Conservation (phyloP, 2,329 filamentous ascomycete species). For the Penicillium corylophilum region DNA sequence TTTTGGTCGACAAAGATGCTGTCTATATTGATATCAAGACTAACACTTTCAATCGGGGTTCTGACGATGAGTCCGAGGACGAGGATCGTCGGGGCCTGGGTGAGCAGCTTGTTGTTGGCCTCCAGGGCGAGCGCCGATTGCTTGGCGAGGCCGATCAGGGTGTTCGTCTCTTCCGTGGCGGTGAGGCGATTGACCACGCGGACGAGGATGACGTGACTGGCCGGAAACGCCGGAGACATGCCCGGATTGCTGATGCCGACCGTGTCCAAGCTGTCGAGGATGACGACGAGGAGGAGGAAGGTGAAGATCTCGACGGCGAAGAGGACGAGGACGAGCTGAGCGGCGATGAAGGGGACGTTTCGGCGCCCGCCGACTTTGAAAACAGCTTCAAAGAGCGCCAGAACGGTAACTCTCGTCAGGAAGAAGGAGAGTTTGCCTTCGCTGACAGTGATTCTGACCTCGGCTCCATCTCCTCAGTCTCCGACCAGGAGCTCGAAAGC, state of each 20-base stretch:
- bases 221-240: slow-evolving; percentile 54
- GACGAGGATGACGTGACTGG: slow-evolving; percentile 59
- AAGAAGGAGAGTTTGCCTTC: slow-evolving; percentile 76
- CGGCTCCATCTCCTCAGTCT: slow-evolving; percentile 73
- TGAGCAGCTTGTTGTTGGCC: slow-evolving; percentile 87
- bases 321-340: slow-evolving; percentile 33
- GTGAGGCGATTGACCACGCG: slow-evolving; percentile 61
- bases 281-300: slow-evolving; percentile 50
- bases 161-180: slow-evolving; percentile 80
- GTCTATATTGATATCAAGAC: slow-evolving; percentile 81
- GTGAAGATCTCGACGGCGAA: slow-evolving; percentile 53
- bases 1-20: slow-evolving; percentile 94
- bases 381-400: slow-evolving; percentile 44
- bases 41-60: slow-evolving; percentile 68
- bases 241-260: slow-evolving; percentile 51
- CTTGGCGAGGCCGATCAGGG: slow-evolving; percentile 80
- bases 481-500: slow-evolving; percentile 56
- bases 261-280: slow-evolving; percentile 52
- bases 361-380: slow-evolving; percentile 45
- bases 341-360: slow-evolving; percentile 33
- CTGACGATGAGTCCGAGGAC: slow-evolving; percentile 56
- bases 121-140: slow-evolving; percentile 78
- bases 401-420: slow-evolving; percentile 56
- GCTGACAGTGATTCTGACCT: slow-evolving; percentile 97
- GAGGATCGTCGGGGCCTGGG: slow-evolving; percentile 80